Percentiles rank a stretch among this genome's conserved stretches.
Evolutionary conservation across 306 rosid species (phyloP).

Genomic region (Cicer arietinum): DNA sequence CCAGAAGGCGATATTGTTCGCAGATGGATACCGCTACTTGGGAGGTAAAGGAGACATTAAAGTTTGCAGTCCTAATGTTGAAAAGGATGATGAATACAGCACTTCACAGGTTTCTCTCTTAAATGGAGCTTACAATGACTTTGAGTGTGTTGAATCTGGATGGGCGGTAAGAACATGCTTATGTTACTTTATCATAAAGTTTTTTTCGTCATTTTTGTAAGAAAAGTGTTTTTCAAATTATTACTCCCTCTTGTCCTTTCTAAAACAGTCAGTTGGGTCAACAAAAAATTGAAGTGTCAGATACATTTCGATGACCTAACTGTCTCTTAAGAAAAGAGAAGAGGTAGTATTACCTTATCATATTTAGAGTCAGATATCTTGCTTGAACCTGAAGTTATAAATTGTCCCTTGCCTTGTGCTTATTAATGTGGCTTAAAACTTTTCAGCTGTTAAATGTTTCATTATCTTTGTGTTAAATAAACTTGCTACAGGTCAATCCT

Average conservation of each 20-base stretch:
- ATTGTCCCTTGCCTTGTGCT: too few species aligned
- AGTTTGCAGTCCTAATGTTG: constrained; percentile 62
- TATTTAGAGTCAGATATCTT: too few species aligned
- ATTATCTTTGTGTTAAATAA: not conserved
- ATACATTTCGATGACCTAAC: too few species aligned
- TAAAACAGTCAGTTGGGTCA: too few species aligned
- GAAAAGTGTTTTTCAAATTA: constrained; percentile 8
- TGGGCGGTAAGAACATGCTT: constrained; percentile 60
- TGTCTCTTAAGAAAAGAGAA: too few species aligned
- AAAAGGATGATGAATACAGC: constrained; percentile 59
- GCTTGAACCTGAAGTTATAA: too few species aligned
- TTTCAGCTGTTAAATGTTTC: too few species aligned
- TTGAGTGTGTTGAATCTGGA: constrained; percentile 68
- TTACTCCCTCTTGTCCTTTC: too few species aligned
- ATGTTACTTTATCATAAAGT: not conserved
- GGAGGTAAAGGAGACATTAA: constrained; percentile 70
- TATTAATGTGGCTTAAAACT: too few species aligned
- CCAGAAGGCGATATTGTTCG: constrained; percentile 58
- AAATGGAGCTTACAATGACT: constrained; percentile 50
- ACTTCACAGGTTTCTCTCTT: constrained; percentile 65
- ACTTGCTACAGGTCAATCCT: constrained; percentile 63
- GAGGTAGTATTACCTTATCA: too few species aligned
- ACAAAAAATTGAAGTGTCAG: too few species aligned
- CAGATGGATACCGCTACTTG: constrained; percentile 56
- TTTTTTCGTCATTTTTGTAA: not conserved